Base-by-base conservation (phyloP, 2,329 filamentous ascomycete species). In the Chaetomium sp. region DNA sequence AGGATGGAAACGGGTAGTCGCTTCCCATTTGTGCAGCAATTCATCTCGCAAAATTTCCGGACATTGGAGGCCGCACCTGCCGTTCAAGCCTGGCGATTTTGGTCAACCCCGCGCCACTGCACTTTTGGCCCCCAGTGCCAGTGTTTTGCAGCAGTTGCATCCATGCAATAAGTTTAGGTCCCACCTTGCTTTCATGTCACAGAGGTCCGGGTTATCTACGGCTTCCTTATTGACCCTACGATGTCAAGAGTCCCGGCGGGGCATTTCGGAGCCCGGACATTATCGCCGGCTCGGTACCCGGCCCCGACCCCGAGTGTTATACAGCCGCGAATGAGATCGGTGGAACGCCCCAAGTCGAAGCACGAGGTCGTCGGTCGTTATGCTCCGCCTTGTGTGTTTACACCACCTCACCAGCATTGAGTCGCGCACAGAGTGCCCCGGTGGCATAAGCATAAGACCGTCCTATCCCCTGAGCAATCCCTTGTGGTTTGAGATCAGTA, bases 381-480 rank as follows among this genome's bases (percentile, higher is more conserved):
- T 10, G 45, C n/a, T 47, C n/a, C 45, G n/a, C 21, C n/a, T 12
- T 23, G 5, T 4, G 45, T 21, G 45, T 47, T n/a, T n/a, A 13
- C 1, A 2, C 45, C 45, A 23, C n/a, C n/a, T 23, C 45, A 12
- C 0, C n/a, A 47, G 19, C 3, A n/a, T n/a, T n/a, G n/a, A 12
- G 45, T n/a, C 3, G n/a, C 19, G 13, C 8, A 23, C 21, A 12
- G 9, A 23, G 3, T 47, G n/a, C 25, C 25, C 49, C 50, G 4
- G 16, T 16, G 10, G 55, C 55, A 27, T 57, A 23, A 57, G 55
- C 33, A 57, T 35, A 45, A 60, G 57, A 57, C 42, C 31, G 57
- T 29, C 21, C 60, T 54, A n/a, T 42, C 60, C 65, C 65, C 55
- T 59, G 62, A 29, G 57, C 63, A 67, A 67, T 67, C 49, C 58